phyloP scores from a whole-genome alignment of 108 stramenopile species.

The Nitzschia putrida region DNA sequence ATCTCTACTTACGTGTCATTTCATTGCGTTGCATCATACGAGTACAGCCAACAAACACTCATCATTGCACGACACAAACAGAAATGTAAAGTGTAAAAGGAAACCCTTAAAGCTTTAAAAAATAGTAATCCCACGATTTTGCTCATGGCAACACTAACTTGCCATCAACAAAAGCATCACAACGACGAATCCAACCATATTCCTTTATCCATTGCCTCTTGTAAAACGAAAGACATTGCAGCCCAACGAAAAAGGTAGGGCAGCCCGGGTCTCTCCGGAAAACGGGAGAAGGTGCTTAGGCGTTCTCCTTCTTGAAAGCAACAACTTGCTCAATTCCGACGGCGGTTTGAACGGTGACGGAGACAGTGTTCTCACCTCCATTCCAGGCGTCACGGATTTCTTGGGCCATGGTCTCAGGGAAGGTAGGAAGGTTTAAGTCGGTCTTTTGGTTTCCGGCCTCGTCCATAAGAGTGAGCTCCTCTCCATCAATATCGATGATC shows the following conservation, averaged over 20 bases:
- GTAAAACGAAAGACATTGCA: background rate
- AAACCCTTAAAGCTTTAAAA: background rate
- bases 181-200: too few relatives aligned
- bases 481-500: slow-evolving; percentile 95
- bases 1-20: background rate
- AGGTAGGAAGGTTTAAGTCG: slow-evolving; percentile 92
- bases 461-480: slow-evolving; percentile 96
- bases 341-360: slow-evolving; percentile 85
- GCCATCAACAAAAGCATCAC: slow-evolving; percentile 12
- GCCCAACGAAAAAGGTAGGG: slow-evolving; percentile 1
- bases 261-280: background rate
- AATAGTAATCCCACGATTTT: slow-evolving; percentile 11
- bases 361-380: slow-evolving; percentile 88
- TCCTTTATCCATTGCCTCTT: too few relatives aligned
- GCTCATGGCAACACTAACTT: slow-evolving; percentile 20
- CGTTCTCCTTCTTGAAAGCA: slow-evolving; percentile 84
- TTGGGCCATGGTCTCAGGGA: slow-evolving; percentile 88
- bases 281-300: background rate
- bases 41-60: too few relatives aligned
- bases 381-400: slow-evolving; percentile 93
- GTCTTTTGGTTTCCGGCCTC: slow-evolving; percentile 98
- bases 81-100: background rate
- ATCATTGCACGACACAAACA: background rate
- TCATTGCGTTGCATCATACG: background rate
- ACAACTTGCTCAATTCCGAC: slow-evolving; percentile 90